Conservation (phyloP, 192 early-diverging fungal species). For the Backusella tarrabulga region DNA sequence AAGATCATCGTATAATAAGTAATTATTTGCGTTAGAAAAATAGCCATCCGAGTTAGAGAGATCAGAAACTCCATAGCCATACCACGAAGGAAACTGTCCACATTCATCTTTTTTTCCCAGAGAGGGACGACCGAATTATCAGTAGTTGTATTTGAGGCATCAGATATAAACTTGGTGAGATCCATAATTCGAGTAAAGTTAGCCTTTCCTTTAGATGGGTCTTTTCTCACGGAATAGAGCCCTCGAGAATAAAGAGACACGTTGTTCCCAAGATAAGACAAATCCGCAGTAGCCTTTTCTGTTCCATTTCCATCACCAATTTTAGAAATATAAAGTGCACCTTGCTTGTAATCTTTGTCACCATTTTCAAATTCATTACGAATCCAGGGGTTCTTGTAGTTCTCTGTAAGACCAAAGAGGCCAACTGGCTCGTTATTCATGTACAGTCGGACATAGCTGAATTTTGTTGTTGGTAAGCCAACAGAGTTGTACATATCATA, state of each 20-base stretch:
- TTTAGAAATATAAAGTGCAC: not conserved
- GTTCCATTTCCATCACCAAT: not conserved
- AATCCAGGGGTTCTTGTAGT: conserved; percentile 38
- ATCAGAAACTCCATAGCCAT: conserved; percentile 16
- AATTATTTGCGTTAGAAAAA: conserved; percentile 17
- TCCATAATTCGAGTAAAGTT: conserved; percentile 2
- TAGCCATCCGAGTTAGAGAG: conserved; percentile 17
- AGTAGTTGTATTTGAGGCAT: not conserved
- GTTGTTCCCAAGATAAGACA: not conserved
- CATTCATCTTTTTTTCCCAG: conserved; percentile 1
- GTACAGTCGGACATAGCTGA: not conserved
- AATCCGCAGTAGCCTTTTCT: not conserved
- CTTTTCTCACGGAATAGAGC: not conserved
- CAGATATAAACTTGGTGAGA: not conserved
- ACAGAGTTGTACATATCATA: conserved; percentile 6
- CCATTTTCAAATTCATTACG: conserved; percentile 25
- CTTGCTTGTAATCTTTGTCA: conserved; percentile 21
- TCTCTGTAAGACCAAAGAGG: conserved; percentile 7
- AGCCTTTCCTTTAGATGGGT: not conserved
- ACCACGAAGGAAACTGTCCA: conserved; percentile 19
- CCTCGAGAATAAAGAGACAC: not conserved
- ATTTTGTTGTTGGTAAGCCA: not conserved
- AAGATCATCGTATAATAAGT: conserved; percentile 17
- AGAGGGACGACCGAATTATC: not conserved
- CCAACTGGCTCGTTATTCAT: not conserved